Evolutionary conservation across 75 land plant species (phyloP).

Genomic region (Larix kaempferi): DNA sequence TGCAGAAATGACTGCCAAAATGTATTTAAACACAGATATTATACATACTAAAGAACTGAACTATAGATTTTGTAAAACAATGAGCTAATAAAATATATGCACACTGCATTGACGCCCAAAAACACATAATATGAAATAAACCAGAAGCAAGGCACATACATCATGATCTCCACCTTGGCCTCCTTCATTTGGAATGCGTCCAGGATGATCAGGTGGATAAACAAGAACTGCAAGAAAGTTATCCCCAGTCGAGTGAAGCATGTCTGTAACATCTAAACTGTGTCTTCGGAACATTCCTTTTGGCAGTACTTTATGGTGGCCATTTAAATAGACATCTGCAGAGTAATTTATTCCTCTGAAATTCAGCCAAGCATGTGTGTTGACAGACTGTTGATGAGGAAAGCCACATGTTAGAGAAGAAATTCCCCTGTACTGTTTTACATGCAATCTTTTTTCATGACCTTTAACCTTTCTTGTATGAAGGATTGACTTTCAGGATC

Average conservation of each 20-base stretch:
- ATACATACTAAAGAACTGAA: background rate
- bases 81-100: background rate
- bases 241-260: slow-evolving; percentile 53
- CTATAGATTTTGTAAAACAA: background rate
- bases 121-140: background rate
- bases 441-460: background rate
- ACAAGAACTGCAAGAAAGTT: slow-evolving; percentile 86
- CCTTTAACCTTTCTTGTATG: background rate
- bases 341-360: slow-evolving; percentile 93
- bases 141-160: slow-evolving; percentile 33
- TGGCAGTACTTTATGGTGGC: slow-evolving; percentile 64
- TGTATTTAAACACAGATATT: too few species aligned
- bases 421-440: background rate
- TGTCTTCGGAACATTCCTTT: slow-evolving; percentile 96
- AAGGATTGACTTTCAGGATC: background rate
- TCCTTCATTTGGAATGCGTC: slow-evolving; percentile 82
- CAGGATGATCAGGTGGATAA: slow-evolving; percentile 98
- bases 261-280: slow-evolving; percentile 74
- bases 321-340: slow-evolving; percentile 89
- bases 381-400: slow-evolving; percentile 32
- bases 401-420: slow-evolving; percentile 4
- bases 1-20: too few species aligned
- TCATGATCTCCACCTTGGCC: slow-evolving; percentile 99
- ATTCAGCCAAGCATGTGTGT: slow-evolving; percentile 73
- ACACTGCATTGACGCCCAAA: background rate